These are phyloP conservation scores for Cutaneotrichosporon sp. DNA, from an alignment of 1,284 basidiomycete species.

Conservation along the genomic window DNA sequence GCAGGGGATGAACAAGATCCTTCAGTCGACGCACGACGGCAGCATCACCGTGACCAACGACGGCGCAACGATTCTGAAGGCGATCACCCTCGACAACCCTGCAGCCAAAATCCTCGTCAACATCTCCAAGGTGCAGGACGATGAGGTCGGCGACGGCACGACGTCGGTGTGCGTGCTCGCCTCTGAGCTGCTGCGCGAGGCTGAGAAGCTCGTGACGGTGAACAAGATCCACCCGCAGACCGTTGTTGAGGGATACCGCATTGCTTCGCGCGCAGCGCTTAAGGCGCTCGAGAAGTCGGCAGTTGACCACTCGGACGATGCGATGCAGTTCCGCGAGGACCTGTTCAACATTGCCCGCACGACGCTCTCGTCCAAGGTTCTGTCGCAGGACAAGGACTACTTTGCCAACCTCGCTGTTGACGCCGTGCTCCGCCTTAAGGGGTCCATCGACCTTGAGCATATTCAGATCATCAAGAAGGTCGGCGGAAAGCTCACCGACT, in stretches of 20 bases:
- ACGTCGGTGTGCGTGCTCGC: conserved; percentile 92
- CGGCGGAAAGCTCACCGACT: conserved; percentile 96
- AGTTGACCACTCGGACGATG: conserved; percentile 73
- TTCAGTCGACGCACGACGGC: conserved; percentile 77
- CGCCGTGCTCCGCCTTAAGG: conserved; percentile 90
- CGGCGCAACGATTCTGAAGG: conserved; percentile 95
- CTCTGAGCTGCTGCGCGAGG: conserved; percentile 86
- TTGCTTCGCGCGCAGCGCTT: conserved; percentile 82
- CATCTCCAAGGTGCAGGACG: conserved; percentile 99
- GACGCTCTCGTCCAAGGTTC: conserved; percentile 92
- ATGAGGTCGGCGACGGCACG: conserved; percentile 97
- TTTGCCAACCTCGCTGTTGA: conserved; percentile 98
- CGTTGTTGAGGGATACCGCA: conserved; percentile 97
- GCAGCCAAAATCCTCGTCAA: conserved; percentile 99
- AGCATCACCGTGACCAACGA: conserved; percentile 98
- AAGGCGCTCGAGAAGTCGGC: conserved; percentile 76
- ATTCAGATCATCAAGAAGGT: conserved; percentile 99
- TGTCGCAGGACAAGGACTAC: conserved; percentile 96
- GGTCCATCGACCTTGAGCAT: conserved; percentile 92
- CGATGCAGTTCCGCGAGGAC: conserved; percentile 74
- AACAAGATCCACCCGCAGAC: conserved; percentile 94
- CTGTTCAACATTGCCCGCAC: conserved; percentile 95
- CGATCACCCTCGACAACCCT: conserved; percentile 95
- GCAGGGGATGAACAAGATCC: conserved; percentile 54
- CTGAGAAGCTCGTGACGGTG: conserved; percentile 86